These are phyloP conservation scores for Trichoderma cornu-damae DNA, from an alignment of 2,329 filamentous ascomycete species.

Conservation along the genomic window DNA sequence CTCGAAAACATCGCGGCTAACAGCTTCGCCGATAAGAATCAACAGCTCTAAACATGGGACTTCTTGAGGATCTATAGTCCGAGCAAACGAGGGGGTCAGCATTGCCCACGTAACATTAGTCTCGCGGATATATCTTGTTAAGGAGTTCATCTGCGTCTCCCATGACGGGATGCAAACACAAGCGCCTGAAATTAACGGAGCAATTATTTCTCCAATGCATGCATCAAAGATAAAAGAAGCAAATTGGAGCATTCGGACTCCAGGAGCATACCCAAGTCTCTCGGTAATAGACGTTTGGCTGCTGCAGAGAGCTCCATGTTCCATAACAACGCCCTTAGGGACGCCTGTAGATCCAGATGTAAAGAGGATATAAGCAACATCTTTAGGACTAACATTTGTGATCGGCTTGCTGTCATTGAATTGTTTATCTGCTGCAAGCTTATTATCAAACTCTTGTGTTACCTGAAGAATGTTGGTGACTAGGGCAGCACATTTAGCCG, in stretches of 20 bases:
- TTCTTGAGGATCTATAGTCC: constrained; percentile 22
- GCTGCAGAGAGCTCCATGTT: constrained; percentile 18
- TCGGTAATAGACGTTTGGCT: constrained; percentile 6
- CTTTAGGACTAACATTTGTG: neutral
- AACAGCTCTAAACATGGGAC: constrained; percentile 15
- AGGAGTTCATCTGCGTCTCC: constrained; percentile 11
- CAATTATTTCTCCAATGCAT: constrained; percentile 13
- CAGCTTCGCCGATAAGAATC: constrained; percentile 17
- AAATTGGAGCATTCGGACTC: constrained; percentile 18
- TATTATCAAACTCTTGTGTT: neutral
- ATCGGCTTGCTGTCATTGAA: constrained; percentile 29
- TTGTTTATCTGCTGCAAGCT: constrained; percentile 32
- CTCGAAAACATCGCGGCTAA: constrained; percentile 16
- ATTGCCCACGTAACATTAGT: constrained; percentile 14
- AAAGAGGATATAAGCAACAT: constrained; percentile 21
- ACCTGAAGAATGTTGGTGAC: neutral
- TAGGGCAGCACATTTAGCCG: neutral
- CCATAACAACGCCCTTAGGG: constrained; percentile 23
- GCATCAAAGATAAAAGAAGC: constrained; percentile 17
- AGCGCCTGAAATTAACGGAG: constrained; percentile 8
- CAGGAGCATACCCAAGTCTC: neutral
- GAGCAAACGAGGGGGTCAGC: constrained; percentile 15
- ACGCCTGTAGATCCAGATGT: constrained; percentile 23
- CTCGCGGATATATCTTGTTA: constrained; percentile 7
- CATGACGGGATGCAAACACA: constrained; percentile 20